A percentile compares a stretch with the other conserved stretches of the same genome.
These are phyloP conservation scores for Agrostemma githago DNA, from an alignment of 148 eudicot genomes.

Conservation along the genomic window DNA sequence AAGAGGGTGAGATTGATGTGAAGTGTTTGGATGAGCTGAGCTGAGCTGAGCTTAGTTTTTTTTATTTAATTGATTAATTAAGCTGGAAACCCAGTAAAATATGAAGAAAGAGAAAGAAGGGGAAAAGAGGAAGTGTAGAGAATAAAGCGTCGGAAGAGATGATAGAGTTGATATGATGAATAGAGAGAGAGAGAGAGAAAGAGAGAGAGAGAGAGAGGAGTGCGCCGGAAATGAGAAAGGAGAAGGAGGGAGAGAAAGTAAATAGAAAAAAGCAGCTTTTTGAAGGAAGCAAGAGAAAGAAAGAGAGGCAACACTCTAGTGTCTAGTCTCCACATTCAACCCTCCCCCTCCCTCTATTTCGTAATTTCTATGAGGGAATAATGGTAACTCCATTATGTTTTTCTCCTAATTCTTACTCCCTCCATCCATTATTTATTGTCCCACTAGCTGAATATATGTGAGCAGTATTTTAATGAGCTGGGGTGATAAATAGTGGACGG, in stretches of 20 bases:
- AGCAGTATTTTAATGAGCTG: too few species aligned
- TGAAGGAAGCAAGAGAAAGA: conserved; percentile 13
- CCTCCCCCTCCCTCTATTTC: conserved; percentile 22
- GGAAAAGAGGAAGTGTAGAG: conserved; percentile 11
- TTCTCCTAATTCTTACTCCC: too few species aligned
- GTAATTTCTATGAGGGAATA: too few species aligned
- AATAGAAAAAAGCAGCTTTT: conserved; percentile 29
- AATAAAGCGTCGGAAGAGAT: conserved; percentile 6
- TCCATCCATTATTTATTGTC: too few species aligned
- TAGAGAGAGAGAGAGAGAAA: too few species aligned
- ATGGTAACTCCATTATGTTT: too few species aligned
- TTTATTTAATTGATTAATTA: neutral
- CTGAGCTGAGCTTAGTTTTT: neutral
- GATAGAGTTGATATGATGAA: too few species aligned
- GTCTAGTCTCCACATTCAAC: conserved; percentile 60
- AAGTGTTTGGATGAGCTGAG: neutral
- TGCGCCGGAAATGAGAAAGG: conserved; percentile 4
- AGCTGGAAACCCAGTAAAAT: neutral
- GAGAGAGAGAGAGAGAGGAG: neutral
- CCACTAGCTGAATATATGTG: too few species aligned
- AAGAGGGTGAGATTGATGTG: neutral
- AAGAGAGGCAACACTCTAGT: conserved; percentile 21
- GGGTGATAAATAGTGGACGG: too few species aligned
- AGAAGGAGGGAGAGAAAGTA: neutral
- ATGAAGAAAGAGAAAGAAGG: neutral